Evolutionary conservation across 148 eudicot genomes (phyloP).

Genomic region (Vaccinium corymbosum): DNA sequence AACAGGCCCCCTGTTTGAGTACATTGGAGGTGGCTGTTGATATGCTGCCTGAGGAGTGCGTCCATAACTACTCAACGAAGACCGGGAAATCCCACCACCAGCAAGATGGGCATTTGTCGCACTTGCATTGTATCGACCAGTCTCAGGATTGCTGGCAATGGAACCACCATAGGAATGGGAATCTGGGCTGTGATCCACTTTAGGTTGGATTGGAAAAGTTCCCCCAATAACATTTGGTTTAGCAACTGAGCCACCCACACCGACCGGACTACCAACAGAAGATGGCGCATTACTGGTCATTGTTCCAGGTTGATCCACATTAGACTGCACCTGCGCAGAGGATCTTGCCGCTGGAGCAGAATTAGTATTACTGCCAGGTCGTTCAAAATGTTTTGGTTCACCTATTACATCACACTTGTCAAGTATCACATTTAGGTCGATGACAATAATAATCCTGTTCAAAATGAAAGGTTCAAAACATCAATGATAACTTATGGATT

Average conservation of each 20-base stretch:
- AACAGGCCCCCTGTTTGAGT: constrained; percentile 68
- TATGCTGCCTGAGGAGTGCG: constrained; percentile 52
- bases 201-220: constrained; percentile 32
- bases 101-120: constrained; percentile 28
- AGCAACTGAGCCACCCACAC: constrained; percentile 28
- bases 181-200: constrained; percentile 22
- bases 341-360: constrained; percentile 32
- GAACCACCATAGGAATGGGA: constrained; percentile 43
- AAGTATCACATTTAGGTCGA: constrained; percentile 55
- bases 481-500: constrained; percentile 7
- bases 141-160: constrained; percentile 29
- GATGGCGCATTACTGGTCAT: constrained; percentile 29
- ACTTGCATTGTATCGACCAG: constrained; percentile 34
- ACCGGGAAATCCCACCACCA: constrained; percentile 36
- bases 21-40: constrained; percentile 70
- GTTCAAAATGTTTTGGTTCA: constrained; percentile 48
- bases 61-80: constrained; percentile 38
- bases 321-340: constrained; percentile 34
- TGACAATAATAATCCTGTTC: constrained; percentile 76
- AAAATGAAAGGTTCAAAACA: constrained; percentile 8
- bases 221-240: constrained; percentile 34
- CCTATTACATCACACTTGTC: constrained; percentile 67
- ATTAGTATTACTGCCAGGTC: constrained; percentile 16
- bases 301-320: constrained; percentile 39
- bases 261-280: constrained; percentile 31